phyloP scores from a whole-genome alignment of 257 asterid genomes.

The Fraxinus pennsylvanica region DNA sequence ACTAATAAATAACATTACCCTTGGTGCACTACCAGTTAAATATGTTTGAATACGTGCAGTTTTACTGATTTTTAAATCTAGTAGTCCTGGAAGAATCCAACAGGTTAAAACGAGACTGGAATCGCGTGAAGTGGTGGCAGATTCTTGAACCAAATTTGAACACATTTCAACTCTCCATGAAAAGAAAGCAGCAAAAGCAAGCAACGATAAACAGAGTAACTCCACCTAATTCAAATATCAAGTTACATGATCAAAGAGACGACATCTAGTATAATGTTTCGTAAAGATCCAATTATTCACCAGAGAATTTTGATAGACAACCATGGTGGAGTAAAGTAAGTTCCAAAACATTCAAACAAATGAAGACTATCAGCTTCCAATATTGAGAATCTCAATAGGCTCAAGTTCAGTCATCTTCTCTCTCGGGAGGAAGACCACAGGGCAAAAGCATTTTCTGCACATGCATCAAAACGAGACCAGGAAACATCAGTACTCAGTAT shows the following conservation, averaged over 20 bases:
- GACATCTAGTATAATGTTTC: neutral
- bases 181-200: neutral
- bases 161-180: neutral
- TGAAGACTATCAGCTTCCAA: conserved; percentile 9
- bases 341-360: neutral
- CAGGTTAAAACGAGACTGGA: too few species aligned
- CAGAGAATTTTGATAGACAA: neutral
- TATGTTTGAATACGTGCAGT: too few species aligned
- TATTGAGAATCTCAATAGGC: neutral
- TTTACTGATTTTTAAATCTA: too few species aligned
- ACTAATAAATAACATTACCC: too few species aligned
- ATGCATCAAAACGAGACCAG: neutral
- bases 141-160: neutral
- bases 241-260: neutral
- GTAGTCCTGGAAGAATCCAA: too few species aligned
- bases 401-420: conserved; percentile 70
- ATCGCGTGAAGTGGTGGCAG: too few species aligned
- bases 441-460: conserved; percentile 96
- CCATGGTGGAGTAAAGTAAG: neutral
- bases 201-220: too few species aligned
- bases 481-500: conserved; percentile 1
- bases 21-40: too few species aligned
- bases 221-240: neutral
- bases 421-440: conserved; percentile 94
- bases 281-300: neutral